These are phyloP conservation scores for Rhododendron williamsianum DNA, from an alignment of 148 eudicot genomes.

Conservation along the genomic window DNA sequence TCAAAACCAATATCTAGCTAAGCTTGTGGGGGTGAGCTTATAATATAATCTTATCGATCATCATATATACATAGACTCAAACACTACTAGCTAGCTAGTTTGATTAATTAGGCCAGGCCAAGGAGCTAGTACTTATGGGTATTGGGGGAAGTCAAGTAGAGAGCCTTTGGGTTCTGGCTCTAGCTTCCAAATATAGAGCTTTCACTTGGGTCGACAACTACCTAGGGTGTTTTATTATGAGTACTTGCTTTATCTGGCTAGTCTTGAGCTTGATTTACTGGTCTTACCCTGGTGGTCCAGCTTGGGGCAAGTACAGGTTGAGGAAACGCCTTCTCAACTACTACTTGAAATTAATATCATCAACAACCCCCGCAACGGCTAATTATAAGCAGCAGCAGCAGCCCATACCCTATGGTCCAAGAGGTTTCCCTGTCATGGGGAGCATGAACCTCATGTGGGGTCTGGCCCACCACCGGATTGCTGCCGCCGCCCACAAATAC, in stretches of 20 bases:
- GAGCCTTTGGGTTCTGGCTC: conserved; percentile 53
- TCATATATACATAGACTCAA: neutral
- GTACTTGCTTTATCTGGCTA: conserved; percentile 26
- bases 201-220: conserved; percentile 23
- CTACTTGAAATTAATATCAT: neutral
- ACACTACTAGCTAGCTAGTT: neutral
- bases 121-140: neutral
- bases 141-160: conserved; percentile 35
- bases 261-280: conserved; percentile 44
- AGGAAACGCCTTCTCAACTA: neutral
- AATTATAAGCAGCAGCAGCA: neutral
- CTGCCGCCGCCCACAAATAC: conserved; percentile 28
- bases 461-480: conserved; percentile 60
- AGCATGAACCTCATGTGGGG: conserved; percentile 59
- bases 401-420: conserved; percentile 61
- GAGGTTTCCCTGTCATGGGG: conserved; percentile 58
- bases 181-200: conserved; percentile 47
- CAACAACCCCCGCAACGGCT: neutral
- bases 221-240: conserved; percentile 7
- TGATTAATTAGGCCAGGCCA: neutral
- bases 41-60: neutral
- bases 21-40: neutral
- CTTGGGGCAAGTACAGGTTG: conserved; percentile 57
- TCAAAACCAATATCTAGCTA: neutral
- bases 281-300: conserved; percentile 74